These are phyloP conservation scores for Trametes sp. DNA, from an alignment of 1,284 basidiomycete genomes.

Conservation along the genomic window DNA sequence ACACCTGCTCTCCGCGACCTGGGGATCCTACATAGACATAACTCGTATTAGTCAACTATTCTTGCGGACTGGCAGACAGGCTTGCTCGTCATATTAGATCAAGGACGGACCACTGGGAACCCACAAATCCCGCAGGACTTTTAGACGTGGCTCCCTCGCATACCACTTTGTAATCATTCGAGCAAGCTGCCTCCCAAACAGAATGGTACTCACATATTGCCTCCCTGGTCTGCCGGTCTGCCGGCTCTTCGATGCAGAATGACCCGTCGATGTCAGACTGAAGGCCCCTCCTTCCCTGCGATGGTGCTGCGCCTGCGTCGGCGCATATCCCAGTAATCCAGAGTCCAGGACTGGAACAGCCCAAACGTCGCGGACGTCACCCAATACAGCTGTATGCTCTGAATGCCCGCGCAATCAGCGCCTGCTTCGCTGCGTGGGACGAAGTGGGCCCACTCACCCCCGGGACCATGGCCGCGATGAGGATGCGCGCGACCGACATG, in stretches of 20 bases:
- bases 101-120: constrained; percentile 70
- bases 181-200: constrained; percentile 24
- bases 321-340: constrained; percentile 68
- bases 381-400: constrained; percentile 88
- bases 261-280: constrained; percentile 11
- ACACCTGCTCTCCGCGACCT: constrained; percentile 13
- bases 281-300: constrained; percentile 17
- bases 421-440: neutral
- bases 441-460: constrained; percentile 60
- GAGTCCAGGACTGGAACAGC: constrained; percentile 78
- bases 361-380: constrained; percentile 84
- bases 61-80: neutral
- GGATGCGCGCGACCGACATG: constrained; percentile 75
- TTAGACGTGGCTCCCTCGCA: constrained; percentile 62
- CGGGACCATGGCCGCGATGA: constrained; percentile 80
- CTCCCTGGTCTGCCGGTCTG: neutral
- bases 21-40: constrained; percentile 6
- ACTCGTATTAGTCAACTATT: constrained; percentile 13
- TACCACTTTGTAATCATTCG: constrained; percentile 78
- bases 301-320: constrained; percentile 44
- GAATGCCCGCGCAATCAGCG: constrained; percentile 14
- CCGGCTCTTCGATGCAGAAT: constrained; percentile 1
- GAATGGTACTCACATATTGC: constrained; percentile 16
- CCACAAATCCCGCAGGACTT: constrained; percentile 44
- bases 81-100: constrained; percentile 83